Evolutionary conservation across 2,329 filamentous ascomycete genomes (phyloP).

Genomic region (Arthroderma sp.): DNA sequence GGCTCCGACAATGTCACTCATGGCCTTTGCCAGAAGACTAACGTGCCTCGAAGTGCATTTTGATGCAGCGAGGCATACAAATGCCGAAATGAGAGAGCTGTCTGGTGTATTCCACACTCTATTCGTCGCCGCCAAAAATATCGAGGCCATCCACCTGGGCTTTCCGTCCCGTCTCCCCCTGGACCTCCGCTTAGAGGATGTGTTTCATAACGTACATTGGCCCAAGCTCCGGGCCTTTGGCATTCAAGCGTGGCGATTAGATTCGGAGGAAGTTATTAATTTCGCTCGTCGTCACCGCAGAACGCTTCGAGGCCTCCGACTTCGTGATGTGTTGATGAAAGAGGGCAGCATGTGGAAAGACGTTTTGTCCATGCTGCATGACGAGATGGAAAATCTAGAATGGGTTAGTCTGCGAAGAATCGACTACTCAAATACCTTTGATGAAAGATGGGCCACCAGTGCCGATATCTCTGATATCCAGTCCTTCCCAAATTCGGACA

Average conservation of each 20-base stretch:
- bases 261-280: constrained; percentile 46
- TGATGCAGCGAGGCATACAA: constrained; percentile 44
- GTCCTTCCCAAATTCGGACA: constrained; percentile 12
- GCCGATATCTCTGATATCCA: constrained; percentile 13
- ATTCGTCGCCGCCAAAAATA: constrained; percentile 45
- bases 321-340: constrained; percentile 49
- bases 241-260: constrained; percentile 50
- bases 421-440: constrained; percentile 44
- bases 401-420: constrained; percentile 51
- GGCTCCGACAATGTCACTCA: constrained; percentile 35
- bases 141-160: constrained; percentile 51
- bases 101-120: constrained; percentile 45
- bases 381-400: constrained; percentile 44
- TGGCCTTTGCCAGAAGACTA: constrained; percentile 42
- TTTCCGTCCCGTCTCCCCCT: constrained; percentile 47
- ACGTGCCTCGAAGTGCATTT: constrained; percentile 52
- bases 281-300: constrained; percentile 43
- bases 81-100: constrained; percentile 44
- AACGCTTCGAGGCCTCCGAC: constrained; percentile 44
- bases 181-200: constrained; percentile 42
- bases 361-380: constrained; percentile 42
- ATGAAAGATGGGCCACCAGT: constrained; percentile 23
- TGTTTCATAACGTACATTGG: constrained; percentile 52
- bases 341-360: constrained; percentile 49
- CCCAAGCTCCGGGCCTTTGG: constrained; percentile 49